Evolutionary conservation across 2,329 filamentous ascomycete species (phyloP).

Genomic region (Coniochaeta prunicola): DNA sequence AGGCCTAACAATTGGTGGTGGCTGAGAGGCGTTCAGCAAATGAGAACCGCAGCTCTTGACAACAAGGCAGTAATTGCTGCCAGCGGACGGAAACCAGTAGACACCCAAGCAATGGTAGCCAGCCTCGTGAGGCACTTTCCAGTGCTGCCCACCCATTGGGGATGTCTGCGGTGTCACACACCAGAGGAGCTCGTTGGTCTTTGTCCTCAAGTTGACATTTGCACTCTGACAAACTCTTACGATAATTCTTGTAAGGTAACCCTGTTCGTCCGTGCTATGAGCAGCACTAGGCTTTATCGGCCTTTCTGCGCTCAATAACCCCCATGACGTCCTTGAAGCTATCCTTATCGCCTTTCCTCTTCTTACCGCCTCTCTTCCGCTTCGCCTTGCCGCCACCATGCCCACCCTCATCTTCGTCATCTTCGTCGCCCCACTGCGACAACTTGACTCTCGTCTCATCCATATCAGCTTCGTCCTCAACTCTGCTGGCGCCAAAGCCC

Average conservation of each 20-base stretch:
- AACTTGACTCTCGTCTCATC: conserved; percentile 63
- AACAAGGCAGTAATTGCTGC: too few species aligned
- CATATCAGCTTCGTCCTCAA: conserved; percentile 81
- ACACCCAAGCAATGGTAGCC: too few species aligned
- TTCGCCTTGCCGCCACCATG: conserved; percentile 41
- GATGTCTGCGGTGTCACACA: too few species aligned
- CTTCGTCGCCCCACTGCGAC: conserved; percentile 53
- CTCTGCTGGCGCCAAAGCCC: conserved; percentile 83
- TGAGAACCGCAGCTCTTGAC: too few species aligned
- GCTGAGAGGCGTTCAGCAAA: too few species aligned
- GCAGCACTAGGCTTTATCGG: conserved; percentile 7
- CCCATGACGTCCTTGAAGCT: conserved; percentile 73
- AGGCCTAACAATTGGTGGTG: too few species aligned
- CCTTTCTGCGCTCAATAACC: conserved; percentile 59
- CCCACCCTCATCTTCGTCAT: conserved; percentile 40
- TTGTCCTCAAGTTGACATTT: too few species aligned
- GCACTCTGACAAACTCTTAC: neutral
- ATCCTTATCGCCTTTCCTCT: conserved; percentile 72
- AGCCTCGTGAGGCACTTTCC: too few species aligned
- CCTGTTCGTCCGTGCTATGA: neutral
- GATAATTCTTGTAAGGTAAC: neutral
- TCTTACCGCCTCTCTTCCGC: conserved; percentile 65
- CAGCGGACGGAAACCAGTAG: too few species aligned
- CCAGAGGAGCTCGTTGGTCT: too few species aligned
- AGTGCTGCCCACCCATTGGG: too few species aligned